Percentiles rank a stretch among this genome's conserved stretches.
Conservation (phyloP, 2,329 filamentous ascomycete genomes). For the Aspergillus fischeri region DNA sequence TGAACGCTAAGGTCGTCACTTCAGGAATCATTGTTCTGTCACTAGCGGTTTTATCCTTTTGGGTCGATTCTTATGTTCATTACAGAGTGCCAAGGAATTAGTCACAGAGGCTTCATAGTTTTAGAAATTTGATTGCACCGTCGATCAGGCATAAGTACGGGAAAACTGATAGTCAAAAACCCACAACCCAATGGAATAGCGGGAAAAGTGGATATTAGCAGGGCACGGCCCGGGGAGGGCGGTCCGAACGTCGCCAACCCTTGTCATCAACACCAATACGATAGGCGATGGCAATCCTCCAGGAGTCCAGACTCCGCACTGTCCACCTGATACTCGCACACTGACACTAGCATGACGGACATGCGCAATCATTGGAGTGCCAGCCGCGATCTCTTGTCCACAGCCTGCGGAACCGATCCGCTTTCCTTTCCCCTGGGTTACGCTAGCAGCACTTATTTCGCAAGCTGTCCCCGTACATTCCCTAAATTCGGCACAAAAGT, state of each 20-base stretch:
- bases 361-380: conserved; percentile 11
- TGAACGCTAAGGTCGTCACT: background rate
- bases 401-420: conserved; percentile 9
- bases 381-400: conserved; percentile 5
- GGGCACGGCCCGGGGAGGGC: conserved; percentile 15
- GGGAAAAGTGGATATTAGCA: conserved; percentile 1
- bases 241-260: conserved; percentile 16
- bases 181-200: background rate
- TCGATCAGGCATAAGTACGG: background rate
- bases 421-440: background rate
- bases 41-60: background rate
- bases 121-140: too few species aligned
- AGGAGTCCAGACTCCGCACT: conserved; percentile 8
- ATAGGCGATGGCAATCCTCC: conserved; percentile 12
- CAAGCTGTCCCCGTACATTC: background rate
- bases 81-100: background rate
- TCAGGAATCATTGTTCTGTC: background rate
- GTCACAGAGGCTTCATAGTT: background rate
- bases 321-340: background rate
- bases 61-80: background rate
- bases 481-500: conserved; percentile 2
- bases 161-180: background rate
- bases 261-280: conserved; percentile 14
- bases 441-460: background rate
- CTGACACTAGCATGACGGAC: background rate